These are phyloP conservation scores for Vaccinium myrtillus DNA, from an alignment of 148 eudicot genomes.

Conservation along the genomic window DNA sequence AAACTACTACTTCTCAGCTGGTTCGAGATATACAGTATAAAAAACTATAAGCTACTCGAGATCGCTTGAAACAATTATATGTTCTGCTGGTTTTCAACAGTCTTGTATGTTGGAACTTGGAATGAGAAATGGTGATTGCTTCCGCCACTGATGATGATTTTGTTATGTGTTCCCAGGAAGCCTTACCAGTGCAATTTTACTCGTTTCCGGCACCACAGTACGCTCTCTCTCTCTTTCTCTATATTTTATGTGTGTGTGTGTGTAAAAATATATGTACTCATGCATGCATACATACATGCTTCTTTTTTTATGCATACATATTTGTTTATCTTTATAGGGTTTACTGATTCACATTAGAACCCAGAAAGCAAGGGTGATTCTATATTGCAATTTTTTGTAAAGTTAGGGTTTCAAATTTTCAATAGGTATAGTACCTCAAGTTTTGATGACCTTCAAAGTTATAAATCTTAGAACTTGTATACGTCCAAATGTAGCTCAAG, in stretches of 20 bases:
- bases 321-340: neutral
- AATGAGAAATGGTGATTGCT: neutral
- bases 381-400: neutral
- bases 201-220: conserved; percentile 95
- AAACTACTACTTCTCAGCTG: neutral
- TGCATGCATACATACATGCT: neutral
- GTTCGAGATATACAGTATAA: neutral
- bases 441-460: neutral
- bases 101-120: neutral
- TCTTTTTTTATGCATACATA: neutral
- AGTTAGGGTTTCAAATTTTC: neutral
- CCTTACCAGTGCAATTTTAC: conserved; percentile 64
- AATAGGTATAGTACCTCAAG: neutral
- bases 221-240: conserved; percentile 13
- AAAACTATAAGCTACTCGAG: neutral
- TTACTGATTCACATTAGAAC: neutral
- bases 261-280: neutral
- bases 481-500: neutral
- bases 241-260: too few relatives aligned
- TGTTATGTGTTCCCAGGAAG: conserved; percentile 52
- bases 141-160: neutral
- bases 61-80: neutral
- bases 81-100: neutral
- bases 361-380: neutral
- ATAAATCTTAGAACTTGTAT: neutral